Base-by-base conservation (phyloP, 2,329 filamentous ascomycete genomes). In the Aspergillus ustus region DNA sequence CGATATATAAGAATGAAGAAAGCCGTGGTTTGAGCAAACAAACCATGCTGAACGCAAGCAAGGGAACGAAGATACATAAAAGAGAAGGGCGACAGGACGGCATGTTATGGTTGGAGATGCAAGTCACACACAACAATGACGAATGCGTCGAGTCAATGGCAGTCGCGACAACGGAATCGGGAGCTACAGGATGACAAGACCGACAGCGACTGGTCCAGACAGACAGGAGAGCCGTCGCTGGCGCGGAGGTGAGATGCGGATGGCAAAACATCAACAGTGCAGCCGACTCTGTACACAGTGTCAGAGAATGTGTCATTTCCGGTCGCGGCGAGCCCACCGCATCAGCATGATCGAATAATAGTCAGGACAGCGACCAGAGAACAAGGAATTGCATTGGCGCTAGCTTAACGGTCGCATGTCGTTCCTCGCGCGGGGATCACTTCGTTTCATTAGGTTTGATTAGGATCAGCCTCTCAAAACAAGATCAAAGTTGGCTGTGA, bases 41-140 rank as follows among this genome's bases (percentile, higher is more conserved):
- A 52, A 45, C 34, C 54, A 59, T 53, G 52, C 44, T 43, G 52
- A 61, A 50, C 57, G 56, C 51, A 63, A 51, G 62, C 62, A 61
- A 65, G 66, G 63, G 62, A 66, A 60, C 62, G 66, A 60, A 62
- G 66, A 63, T 70, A 70, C 64, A 71, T 71, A 67, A 70, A 59
- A 64, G 59, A 62, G 63, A 60, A 61, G 63, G 62, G 64, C 31
- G 61, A 61, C 19, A 52, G 51, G 48, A 52, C 48, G 15, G 29
- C 8, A 61, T 50, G 66, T 58, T 53, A 63, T 66, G 62, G 50
- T 60, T 45, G 62, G 67, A 53, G 58, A 68, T 65, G 67, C 67
- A 66, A 63, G 63, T 67, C 67, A 69, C 60, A 68, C 63, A 64
- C 56, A 66, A 65, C 59, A 63, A 68, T 70, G 68, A 73, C 70